A percentile compares a stretch with the other conserved stretches of the same genome.
These are phyloP conservation scores for Isoetes taiwanensis DNA, from an alignment of 75 land plant genomes.

Conservation along the genomic window DNA sequence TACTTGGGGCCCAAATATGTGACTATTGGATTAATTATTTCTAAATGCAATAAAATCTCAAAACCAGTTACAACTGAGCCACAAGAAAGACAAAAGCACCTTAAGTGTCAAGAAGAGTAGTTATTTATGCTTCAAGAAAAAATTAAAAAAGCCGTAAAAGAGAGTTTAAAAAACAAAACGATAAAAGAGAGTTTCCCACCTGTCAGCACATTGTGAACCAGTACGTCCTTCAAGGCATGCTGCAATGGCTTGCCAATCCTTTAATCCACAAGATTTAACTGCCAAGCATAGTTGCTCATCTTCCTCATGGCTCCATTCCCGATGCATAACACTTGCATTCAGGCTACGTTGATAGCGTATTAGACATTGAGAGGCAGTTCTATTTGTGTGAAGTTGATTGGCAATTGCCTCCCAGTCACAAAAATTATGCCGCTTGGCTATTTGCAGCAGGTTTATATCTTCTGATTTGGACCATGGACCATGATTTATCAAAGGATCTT, in stretches of 20 bases:
- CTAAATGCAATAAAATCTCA: too few relatives aligned
- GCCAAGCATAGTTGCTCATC: slow-evolving; percentile 65
- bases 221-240: slow-evolving; percentile 64
- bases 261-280: slow-evolving; percentile 61
- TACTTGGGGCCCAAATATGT: too few relatives aligned
- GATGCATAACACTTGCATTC: slow-evolving; percentile 60
- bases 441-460: slow-evolving; percentile 60
- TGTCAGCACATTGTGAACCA: slow-evolving; percentile 65
- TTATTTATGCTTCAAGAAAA: too few relatives aligned
- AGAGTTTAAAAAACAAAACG: slow-evolving; percentile 5
- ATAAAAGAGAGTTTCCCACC: slow-evolving; percentile 20
- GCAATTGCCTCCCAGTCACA: slow-evolving; percentile 66
- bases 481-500: slow-evolving; percentile 61
- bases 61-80: too few relatives aligned
- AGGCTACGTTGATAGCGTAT: slow-evolving; percentile 84
- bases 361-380: slow-evolving; percentile 85
- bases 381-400: slow-evolving; percentile 38
- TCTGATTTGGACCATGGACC: slow-evolving; percentile 56
- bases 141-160: too few relatives aligned
- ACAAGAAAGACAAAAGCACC: too few relatives aligned
- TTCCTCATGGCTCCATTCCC: slow-evolving; percentile 79
- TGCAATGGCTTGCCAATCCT: slow-evolving; percentile 82
- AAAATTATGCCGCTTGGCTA: slow-evolving; percentile 38
- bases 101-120: too few relatives aligned
- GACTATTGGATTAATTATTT: too few relatives aligned